Conservation (phyloP, 345 rosid species). For the Melaleuca quinquenervia region DNA sequence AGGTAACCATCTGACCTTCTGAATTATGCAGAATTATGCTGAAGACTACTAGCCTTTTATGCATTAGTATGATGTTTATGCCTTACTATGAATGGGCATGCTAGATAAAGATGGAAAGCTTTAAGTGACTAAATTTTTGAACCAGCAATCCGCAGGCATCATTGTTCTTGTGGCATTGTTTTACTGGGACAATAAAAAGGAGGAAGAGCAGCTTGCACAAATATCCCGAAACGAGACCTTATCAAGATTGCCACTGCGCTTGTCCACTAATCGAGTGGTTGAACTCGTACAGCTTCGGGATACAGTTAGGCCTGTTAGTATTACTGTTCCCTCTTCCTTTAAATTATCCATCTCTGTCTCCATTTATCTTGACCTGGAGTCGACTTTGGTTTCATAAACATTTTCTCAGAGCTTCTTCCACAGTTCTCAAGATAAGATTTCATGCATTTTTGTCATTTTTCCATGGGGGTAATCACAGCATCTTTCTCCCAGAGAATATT, state of each 20-base stretch:
- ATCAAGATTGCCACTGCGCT: conserved; percentile 83
- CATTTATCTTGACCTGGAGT: not conserved
- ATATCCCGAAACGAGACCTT: conserved; percentile 83
- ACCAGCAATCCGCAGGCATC: conserved; percentile 80
- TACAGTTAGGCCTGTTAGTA: conserved; percentile 84
- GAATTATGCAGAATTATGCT: not conserved
- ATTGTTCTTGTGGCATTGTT: conserved; percentile 59
- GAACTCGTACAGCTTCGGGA: conserved; percentile 94
- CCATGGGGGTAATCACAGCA: not conserved
- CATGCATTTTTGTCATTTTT: not conserved
- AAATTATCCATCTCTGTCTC: not conserved
- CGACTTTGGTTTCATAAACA: not conserved
- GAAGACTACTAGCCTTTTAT: not conserved
- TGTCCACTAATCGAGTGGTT: conserved; percentile 85
- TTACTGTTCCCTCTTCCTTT: not conserved
- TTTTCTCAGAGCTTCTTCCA: not conserved
- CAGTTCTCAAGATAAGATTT: not conserved
- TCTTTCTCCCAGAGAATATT: not conserved
- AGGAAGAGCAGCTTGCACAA: conserved; percentile 91
- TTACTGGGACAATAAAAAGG: conserved; percentile 91
- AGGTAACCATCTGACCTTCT: conserved; percentile 34
- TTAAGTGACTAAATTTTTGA: conserved; percentile 43
- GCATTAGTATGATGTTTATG: not conserved
- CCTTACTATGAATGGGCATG: not conserved
- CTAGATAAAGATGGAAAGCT: not conserved